phyloP scores from a whole-genome alignment of 1,139 yeast species.

The Saccharomyces hybrid region DNA sequence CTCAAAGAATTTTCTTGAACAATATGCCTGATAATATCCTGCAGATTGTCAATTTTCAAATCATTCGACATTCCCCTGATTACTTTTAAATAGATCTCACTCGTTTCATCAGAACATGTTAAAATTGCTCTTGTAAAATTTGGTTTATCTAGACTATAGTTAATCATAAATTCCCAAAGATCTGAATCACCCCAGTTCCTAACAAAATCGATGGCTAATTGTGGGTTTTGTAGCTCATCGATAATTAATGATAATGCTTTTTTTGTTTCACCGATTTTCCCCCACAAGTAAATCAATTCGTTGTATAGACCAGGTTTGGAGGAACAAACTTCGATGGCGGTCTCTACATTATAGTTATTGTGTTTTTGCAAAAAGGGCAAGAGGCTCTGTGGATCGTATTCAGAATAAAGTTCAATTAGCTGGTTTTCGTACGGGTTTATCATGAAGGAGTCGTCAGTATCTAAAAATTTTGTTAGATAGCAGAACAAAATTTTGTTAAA shows the following conservation, averaged over 20 bases:
- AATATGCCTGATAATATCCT: conserved; percentile 53
- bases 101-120: conserved; percentile 57
- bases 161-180: conserved; percentile 69
- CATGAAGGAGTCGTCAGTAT: conserved; percentile 44
- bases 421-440: conserved; percentile 57
- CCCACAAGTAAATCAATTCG: conserved; percentile 75
- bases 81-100: conserved; percentile 59
- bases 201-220: conserved; percentile 75
- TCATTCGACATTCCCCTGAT: conserved; percentile 56
- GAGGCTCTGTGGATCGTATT: conserved; percentile 44
- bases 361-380: conserved; percentile 47
- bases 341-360: conserved; percentile 55
- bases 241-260: conserved; percentile 72
- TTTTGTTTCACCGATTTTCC: conserved; percentile 73
- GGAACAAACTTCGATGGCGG: conserved; percentile 61
- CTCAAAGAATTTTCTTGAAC: conserved; percentile 59
- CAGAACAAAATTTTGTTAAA: conserved; percentile 54
- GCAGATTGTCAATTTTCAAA: conserved; percentile 59
- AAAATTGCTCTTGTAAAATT: conserved; percentile 66
- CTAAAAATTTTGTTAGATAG: conserved; percentile 45
- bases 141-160: conserved; percentile 65
- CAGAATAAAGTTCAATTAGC: conserved; percentile 56
- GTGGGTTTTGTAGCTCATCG: conserved; percentile 69
- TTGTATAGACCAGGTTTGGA: conserved; percentile 42
- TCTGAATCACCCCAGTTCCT: conserved; percentile 60